Conservation (phyloP, 2,329 filamentous ascomycete species). For the Neofusicoccum ribis region DNA sequence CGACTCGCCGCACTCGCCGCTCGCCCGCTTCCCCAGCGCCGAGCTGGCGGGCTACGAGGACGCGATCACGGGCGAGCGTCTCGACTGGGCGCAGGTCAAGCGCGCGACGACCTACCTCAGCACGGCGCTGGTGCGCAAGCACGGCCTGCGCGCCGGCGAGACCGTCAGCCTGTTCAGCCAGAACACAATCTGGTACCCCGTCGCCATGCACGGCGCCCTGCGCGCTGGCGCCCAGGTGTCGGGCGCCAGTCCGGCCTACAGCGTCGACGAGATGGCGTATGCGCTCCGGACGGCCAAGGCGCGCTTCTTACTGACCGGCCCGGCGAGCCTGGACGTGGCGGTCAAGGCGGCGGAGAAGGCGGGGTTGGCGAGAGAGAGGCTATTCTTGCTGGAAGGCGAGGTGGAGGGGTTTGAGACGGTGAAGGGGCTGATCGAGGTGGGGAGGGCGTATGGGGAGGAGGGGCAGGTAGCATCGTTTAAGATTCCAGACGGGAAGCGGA, state of each 20-base stretch:
- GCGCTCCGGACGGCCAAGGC: constrained; percentile 59
- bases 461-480: constrained; percentile 52
- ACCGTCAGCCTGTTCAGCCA: constrained; percentile 63
- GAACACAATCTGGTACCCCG: constrained; percentile 68
- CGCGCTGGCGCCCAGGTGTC: constrained; percentile 58
- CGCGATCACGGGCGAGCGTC: constrained; percentile 58
- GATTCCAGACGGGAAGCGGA: constrained; percentile 55
- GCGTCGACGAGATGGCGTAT: constrained; percentile 67
- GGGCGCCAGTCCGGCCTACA: constrained; percentile 66
- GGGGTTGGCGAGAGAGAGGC: constrained; percentile 52
- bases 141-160: constrained; percentile 56
- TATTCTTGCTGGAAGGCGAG: constrained; percentile 60
- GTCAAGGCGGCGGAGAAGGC: constrained; percentile 55
- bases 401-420: constrained; percentile 52
- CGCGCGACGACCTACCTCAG: constrained; percentile 59
- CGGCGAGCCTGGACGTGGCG: constrained; percentile 57
- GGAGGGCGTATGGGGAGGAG: constrained; percentile 42
- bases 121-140: constrained; percentile 58
- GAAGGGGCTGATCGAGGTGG: constrained; percentile 47
- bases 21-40: constrained; percentile 40
- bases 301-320: constrained; percentile 60
- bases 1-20: constrained; percentile 55
- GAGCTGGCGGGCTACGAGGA: constrained; percentile 58
- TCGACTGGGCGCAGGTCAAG: constrained; percentile 61
- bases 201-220: constrained; percentile 60